Base-by-base conservation (phyloP, 176 grass and related monocot species). In the Thalia dealbata region DNA sequence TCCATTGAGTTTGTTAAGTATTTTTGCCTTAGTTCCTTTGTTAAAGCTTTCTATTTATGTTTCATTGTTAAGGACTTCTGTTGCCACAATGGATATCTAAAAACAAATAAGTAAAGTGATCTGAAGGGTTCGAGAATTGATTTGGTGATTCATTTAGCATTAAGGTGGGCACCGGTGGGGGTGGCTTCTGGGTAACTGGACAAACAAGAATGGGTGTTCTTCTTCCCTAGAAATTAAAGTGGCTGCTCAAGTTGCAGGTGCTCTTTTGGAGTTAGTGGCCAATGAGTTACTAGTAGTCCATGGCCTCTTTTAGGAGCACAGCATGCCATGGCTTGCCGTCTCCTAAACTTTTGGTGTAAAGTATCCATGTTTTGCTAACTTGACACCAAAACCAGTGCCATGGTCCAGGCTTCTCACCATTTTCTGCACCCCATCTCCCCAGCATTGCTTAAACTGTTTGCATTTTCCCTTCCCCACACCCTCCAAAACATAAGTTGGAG, bases 231-330 rank as follows among this genome's bases (percentile, higher is more conserved):
- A 48, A 48, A 48, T 8, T 27, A 13, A 4, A 3, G 0, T 14
- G 0, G 4, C 27, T 4, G 22, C 12, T 14, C 13, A 24, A 16
- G 26, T 66, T 66, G 28, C 63, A 66, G 63, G 38, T 66, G 19
- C 63, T 66, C 25, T 32, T 66, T 32, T 38, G 63, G 14, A 28
- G 63, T 66, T 35, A 66, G 27, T 66, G 63, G 26, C 11, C 63
- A 66, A 66, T 66, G 63, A 66, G 29, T 66, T 48, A n/a, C n/a
- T n/a, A 48, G 45, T 38, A 32, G 28, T 66, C 63, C 63, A 35
- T 66, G 63, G 13, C n/a, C 21, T 66, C 63, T 66, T 32, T 32
- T 28, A 32, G 29, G 1, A 66, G 28, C 24, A 66, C 32, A 38
- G 32, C 32, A 38, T 4, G 32, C 32, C 32, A 38, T 38, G 32